Evolutionary conservation across 768 basidiomycete genomes (phyloP).

Genomic region (Tulasnella sp.): DNA sequence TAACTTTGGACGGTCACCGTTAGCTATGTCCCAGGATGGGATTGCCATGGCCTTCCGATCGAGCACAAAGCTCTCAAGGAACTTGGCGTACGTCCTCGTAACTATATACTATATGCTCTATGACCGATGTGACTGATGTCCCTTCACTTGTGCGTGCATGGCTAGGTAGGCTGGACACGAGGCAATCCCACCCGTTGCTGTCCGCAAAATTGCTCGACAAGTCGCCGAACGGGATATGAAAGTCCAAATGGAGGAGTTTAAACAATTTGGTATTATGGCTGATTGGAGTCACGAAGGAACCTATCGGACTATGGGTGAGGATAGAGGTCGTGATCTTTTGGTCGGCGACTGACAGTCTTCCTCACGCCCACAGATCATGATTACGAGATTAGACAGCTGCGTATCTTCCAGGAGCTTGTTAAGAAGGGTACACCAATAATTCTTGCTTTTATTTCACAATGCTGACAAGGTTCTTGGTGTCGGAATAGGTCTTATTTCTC

Average conservation of each 20-base stretch:
- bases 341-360: not conserved
- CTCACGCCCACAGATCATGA: conserved; percentile 57
- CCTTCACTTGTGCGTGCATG: not conserved
- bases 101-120: not conserved
- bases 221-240: conserved; percentile 72
- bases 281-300: conserved; percentile 66
- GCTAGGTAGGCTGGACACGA: conserved; percentile 52
- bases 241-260: conserved; percentile 75
- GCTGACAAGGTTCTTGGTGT: not conserved
- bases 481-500: conserved; percentile 67
- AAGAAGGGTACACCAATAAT: conserved; percentile 53
- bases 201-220: conserved; percentile 65
- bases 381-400: conserved; percentile 85
- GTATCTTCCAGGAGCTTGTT: conserved; percentile 84
- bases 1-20: not conserved
- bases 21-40: conserved; percentile 95
- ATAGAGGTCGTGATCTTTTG: not conserved
- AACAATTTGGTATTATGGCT: conserved; percentile 83
- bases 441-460: not conserved
- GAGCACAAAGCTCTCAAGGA: conserved; percentile 88
- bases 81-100: conserved; percentile 42
- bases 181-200: conserved; percentile 52
- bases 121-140: not conserved
- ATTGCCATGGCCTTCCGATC: conserved; percentile 96
- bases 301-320: conserved; percentile 80